Conservation (phyloP, 1,139 yeast genomes). For the Meyerozyma athensensis region DNA sequence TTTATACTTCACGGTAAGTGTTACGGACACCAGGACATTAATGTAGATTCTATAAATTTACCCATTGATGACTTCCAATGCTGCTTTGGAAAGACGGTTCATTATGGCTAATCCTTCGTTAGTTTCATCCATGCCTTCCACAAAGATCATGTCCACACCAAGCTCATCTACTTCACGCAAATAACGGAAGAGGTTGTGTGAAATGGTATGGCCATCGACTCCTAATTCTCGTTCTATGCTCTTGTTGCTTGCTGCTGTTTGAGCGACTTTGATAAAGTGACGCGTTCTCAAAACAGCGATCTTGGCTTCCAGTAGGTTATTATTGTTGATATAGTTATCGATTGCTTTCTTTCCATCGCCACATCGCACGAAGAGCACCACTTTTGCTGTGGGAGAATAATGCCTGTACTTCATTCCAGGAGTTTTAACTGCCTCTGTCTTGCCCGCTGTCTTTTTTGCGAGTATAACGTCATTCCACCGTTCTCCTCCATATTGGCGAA, state of each 20-base stretch:
- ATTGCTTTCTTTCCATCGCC: constrained; percentile 39
- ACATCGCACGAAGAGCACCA: constrained; percentile 58
- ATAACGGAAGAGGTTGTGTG: constrained; percentile 65
- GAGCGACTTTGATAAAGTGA: constrained; percentile 23
- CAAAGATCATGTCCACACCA: constrained; percentile 60
- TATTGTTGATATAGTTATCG: constrained; percentile 19
- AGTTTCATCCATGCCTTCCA: constrained; percentile 65
- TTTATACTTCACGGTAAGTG: background rate
- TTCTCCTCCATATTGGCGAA: constrained; percentile 55
- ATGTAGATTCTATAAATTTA: no score
- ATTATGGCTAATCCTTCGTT: constrained; percentile 90
- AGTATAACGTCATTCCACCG: constrained; percentile 59
- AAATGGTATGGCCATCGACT: constrained; percentile 53
- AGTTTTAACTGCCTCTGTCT: constrained; percentile 72
- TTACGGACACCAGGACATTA: background rate
- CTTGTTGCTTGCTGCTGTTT: constrained; percentile 1
- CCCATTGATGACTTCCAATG: constrained; percentile 44
- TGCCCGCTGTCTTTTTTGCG: constrained; percentile 63
- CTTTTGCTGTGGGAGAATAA: constrained; percentile 87
- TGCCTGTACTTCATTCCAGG: constrained; percentile 98
- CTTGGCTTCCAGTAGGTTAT: constrained; percentile 15
- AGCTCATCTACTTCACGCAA: constrained; percentile 70
- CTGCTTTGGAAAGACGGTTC: constrained; percentile 88
- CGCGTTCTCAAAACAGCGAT: constrained; percentile 48
- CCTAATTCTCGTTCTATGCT: constrained; percentile 50